Base-by-base conservation (phyloP, 1,284 basidiomycete species). In the Bjerkandera adusta region DNA sequence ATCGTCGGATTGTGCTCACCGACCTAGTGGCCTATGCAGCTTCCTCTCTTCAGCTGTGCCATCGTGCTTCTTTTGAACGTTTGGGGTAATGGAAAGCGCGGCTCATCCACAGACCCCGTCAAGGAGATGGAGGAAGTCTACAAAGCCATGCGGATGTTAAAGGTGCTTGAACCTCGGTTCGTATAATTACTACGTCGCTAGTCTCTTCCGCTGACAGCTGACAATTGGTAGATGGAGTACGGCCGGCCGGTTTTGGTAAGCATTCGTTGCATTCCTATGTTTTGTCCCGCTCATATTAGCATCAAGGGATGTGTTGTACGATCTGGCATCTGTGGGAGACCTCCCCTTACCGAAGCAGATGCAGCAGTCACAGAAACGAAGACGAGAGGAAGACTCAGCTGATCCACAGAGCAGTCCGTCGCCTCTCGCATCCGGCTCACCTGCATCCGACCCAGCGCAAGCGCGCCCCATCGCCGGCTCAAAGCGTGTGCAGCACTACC, bases 31-130 rank as follows among this genome's bases (percentile, higher is more conserved):
- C n/a, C 3, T n/a, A 22, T 26, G 25, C 51, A 72, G 66, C 62
- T 71, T 45, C 55, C 73, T 18, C 71, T 79, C 1, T 87, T 85
- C 61, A 82, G 80, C 0, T 72, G 83, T 0, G 82, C 76, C 0
- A 76, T 88, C 46, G 79, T 89, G n/a, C 69, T 90, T 3, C 65
- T 91, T 41, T 69, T 91, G 52, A 85, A 81, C 53, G 81, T 89
- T 11, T 91, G 88, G 78, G 81, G 82, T 11, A 27, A 29, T 7
- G 20, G 29, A 20, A 27, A 36, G n/a, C 30, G 25, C 7, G 41
- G 39, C 21, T n/a, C 75, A 15, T 66, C 69, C 10, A 69, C 66
- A 1, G 80, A 86, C 48, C 69, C 77, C 0, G 72, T 73, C 40
- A 76, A 77, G 54, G 81, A 87, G 56, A 77, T 88, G 71, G 69